A percentile compares a stretch with the other conserved stretches of the same genome.
Evolutionary conservation across 2,329 filamentous ascomycete species (phyloP).

Genomic region (Fusarium humuli): DNA sequence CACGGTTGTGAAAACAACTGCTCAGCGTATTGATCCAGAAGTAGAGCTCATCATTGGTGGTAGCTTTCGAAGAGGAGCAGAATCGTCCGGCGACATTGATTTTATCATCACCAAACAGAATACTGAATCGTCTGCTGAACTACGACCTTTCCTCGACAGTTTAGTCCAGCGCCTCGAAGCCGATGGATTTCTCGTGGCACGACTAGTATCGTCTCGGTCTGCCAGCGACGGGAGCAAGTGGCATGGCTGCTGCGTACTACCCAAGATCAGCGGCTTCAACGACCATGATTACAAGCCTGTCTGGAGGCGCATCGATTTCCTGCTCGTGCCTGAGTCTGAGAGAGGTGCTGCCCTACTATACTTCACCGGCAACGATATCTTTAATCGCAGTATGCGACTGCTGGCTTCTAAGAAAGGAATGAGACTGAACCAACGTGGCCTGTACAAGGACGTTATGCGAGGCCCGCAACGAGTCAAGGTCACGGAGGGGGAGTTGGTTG

Average conservation of each 20-base stretch:
- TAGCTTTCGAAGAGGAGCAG: conserved; percentile 84
- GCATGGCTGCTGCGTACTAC: conserved; percentile 85
- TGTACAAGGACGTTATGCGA: conserved; percentile 78
- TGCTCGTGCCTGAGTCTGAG: conserved; percentile 83
- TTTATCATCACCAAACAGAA: conserved; percentile 79
- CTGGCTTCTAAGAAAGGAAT: conserved; percentile 84
- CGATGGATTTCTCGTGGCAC: conserved; percentile 74
- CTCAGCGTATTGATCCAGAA: conserved; percentile 68
- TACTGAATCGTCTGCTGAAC: conserved; percentile 63
- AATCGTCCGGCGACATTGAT: conserved; percentile 84
- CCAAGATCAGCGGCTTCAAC: conserved; percentile 54
- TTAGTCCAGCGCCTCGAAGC: conserved; percentile 72
- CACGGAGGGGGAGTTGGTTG: conserved; percentile 76
- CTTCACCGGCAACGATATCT: conserved; percentile 95
- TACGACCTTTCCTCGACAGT: conserved; percentile 70
- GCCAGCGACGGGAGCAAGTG: conserved; percentile 78
- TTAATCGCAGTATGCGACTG: conserved; percentile 87
- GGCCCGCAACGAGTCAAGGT: conserved; percentile 68
- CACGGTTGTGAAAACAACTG: conserved; percentile 68
- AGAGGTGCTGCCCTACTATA: conserved; percentile 90
- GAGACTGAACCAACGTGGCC: conserved; percentile 84
- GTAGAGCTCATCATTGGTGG: conserved; percentile 82
- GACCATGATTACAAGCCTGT: conserved; percentile 54
- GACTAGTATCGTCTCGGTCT: conserved; percentile 68
- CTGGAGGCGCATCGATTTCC: conserved; percentile 87